phyloP scores from a whole-genome alignment of 139 green algal species.

The Limnomonas spitsbergensis region DNA sequence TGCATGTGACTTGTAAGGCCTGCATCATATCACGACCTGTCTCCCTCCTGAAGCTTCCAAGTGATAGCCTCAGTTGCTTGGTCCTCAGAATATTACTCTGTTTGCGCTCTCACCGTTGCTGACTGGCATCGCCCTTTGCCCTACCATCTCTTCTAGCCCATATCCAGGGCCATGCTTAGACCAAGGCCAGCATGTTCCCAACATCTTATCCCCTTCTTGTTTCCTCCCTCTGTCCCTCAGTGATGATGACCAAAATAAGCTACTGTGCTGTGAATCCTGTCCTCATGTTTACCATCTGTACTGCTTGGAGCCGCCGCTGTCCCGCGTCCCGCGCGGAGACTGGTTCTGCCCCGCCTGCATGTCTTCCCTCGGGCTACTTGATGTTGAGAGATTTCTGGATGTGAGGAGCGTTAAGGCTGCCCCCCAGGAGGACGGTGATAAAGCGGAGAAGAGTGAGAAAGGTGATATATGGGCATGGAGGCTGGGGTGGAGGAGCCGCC shows the following conservation, averaged over 20 bases:
- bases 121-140: no score
- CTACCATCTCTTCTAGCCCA: not conserved
- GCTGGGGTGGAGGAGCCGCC: no score
- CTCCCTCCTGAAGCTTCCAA: no score
- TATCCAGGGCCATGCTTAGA: not conserved
- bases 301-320: slow-evolving; percentile 62
- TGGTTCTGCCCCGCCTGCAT: slow-evolving; percentile 63
- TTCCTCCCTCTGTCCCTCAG: slow-evolving; percentile 3
- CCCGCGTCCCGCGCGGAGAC: slow-evolving; percentile 41
- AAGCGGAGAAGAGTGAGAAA: no score
- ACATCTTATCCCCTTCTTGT: not conserved
- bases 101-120: no score
- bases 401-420: slow-evolving; percentile 6
- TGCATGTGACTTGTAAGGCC: no score
- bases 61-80: not conserved
- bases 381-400: slow-evolving; percentile 52
- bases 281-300: slow-evolving; percentile 54
- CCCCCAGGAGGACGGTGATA: slow-evolving; percentile 7
- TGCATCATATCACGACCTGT: no score
- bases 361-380: not conserved
- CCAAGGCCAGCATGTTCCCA: not conserved
- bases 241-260: slow-evolving; percentile 37
- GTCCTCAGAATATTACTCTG: not conserved
- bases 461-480: no score
- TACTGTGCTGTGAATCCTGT: slow-evolving; percentile 68